phyloP scores from a whole-genome alignment of 192 early-diverging fungal species.

The Funneliformis mosseae region DNA sequence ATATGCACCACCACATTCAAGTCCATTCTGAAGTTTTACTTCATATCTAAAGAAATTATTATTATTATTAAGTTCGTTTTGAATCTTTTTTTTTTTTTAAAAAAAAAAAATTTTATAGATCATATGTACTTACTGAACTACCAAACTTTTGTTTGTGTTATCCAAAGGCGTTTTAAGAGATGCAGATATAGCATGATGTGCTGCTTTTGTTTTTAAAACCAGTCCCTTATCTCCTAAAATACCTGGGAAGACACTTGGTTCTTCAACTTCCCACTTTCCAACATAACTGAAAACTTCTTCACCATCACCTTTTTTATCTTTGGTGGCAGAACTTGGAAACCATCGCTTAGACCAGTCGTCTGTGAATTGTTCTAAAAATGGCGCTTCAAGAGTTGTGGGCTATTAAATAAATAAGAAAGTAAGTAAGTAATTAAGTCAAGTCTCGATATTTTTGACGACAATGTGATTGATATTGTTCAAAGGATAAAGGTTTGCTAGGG shows the following conservation, averaged over 20 bases:
- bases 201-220: conserved; percentile 78
- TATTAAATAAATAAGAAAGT: conserved; percentile 34
- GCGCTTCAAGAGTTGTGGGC: conserved; percentile 62
- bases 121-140: conserved; percentile 67
- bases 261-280: conserved; percentile 81
- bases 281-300: conserved; percentile 66
- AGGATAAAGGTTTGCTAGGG: neutral
- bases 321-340: conserved; percentile 69
- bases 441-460: neutral
- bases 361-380: conserved; percentile 77
- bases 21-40: conserved; percentile 84
- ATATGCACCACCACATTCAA: conserved; percentile 94
- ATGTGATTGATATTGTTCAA: neutral
- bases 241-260: conserved; percentile 56
- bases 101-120: neutral
- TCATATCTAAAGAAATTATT: conserved; percentile 56
- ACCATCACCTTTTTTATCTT: conserved; percentile 75
- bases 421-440: neutral
- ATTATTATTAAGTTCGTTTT: neutral
- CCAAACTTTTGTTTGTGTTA: conserved; percentile 70
- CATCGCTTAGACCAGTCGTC: conserved; percentile 61
- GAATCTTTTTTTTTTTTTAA: no score
- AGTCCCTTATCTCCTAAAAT: conserved; percentile 74
- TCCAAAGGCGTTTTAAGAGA: conserved; percentile 71
- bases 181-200: conserved; percentile 87